Evolutionary conservation across 352 stramenopile species (phyloP), one percentile per base, ranked within the genome.

Genomic region (Phytophthora pseudosyringae): DNA sequence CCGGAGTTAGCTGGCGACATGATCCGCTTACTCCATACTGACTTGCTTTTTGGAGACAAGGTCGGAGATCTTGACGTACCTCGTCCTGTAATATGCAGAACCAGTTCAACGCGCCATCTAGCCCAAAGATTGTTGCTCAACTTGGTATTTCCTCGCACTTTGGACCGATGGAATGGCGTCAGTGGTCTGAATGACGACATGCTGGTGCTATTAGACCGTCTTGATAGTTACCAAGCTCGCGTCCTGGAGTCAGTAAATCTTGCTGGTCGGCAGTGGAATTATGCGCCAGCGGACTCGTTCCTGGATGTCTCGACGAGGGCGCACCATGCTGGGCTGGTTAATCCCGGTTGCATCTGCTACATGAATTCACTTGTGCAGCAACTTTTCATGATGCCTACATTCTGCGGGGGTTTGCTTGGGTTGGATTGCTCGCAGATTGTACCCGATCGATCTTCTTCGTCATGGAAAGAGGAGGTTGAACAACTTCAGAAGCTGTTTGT

Each of bases 331-430:
- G 98, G 97, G 7, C 76, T 99, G 1, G 90, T 97, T 40, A 99
- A 99, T 66, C 97, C 98, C 45, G 98, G 98, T 7, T 99, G 97
- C 60, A 99, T 98, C 9, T 99, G 98, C 81, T 99, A 99, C 83
- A 99, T 99, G 97, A 99, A 99, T 75, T 97, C 95, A 0, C 78
- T 99, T 0, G 70, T 99, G 3, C 98, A 99, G 66, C 96, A 99
- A 61, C 78, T 99, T 38, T 99, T 93, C 47, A 87, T 90, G 69
- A 78, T 83, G 45, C 80, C 84, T 0, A 51, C 35, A 1, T 96
- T 97, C 55, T 75, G 79, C 18, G 43, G 71, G 5, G 78, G 76
- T 2, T 38, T 94, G 1, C 46, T 94, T 2, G 54, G 56, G 3
- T 40, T 87, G 8, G 65, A 90, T 33, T 75, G 64, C 26, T 47